Evolutionary conservation across 208 protist genomes (phyloP).

Genomic region (Crithidia mellificae): DNA sequence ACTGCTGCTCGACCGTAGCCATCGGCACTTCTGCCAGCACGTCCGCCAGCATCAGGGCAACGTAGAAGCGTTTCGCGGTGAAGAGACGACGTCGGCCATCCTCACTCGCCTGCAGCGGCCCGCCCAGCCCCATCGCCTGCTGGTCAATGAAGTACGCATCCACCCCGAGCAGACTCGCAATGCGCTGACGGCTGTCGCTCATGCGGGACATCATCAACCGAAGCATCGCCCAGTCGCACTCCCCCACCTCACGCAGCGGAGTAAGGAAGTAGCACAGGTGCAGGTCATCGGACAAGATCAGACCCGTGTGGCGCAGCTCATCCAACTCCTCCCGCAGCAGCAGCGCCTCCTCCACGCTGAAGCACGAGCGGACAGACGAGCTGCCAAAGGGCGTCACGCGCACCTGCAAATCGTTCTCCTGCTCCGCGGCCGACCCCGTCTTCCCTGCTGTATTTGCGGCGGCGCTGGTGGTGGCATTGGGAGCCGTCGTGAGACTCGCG

Average conservation of each 20-base stretch:
- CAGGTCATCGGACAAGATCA: slow-evolving; percentile 89
- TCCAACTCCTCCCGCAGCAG: slow-evolving; percentile 71
- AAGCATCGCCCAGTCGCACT: slow-evolving; percentile 80
- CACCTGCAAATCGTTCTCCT: slow-evolving; percentile 13
- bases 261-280: slow-evolving; percentile 91
- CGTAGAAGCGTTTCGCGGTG: slow-evolving; percentile 85
- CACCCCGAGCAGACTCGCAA: slow-evolving; percentile 73
- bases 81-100: slow-evolving; percentile 52
- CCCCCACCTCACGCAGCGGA: slow-evolving; percentile 74
- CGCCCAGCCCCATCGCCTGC: slow-evolving; percentile 64
- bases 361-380: slow-evolving; percentile 80
- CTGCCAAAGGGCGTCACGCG: slow-evolving; percentile 70
- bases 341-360: slow-evolving; percentile 79
- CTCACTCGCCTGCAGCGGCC: slow-evolving; percentile 28
- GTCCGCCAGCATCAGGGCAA: slow-evolving; percentile 88
- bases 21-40: slow-evolving; percentile 83
- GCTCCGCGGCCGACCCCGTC: background rate
- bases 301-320: slow-evolving; percentile 59
- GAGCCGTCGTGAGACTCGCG: too few relatives aligned
- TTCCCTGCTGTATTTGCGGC: background rate
- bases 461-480: too few relatives aligned
- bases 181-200: slow-evolving; percentile 72
- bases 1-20: slow-evolving; percentile 61
- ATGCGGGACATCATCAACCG: slow-evolving; percentile 61
- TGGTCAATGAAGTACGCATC: slow-evolving; percentile 78